A percentile compares a stretch with the other conserved stretches of the same genome.
Conservation (phyloP, 495 filamentous ascomycete genomes). For the Lasiosphaeria miniovina region DNA sequence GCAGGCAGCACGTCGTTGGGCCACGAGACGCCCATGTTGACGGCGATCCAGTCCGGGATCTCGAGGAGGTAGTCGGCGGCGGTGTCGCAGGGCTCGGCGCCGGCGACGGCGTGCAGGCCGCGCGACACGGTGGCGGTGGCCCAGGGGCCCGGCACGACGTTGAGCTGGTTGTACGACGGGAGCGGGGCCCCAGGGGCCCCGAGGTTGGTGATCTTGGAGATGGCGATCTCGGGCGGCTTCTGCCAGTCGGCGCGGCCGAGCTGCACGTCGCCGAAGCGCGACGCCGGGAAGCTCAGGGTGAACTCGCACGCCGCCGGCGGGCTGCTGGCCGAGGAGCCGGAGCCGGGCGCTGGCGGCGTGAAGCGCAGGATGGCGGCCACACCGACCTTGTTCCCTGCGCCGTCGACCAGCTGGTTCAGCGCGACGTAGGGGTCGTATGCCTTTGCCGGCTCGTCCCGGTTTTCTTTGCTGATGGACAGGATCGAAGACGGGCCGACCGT, state of each 20-base stretch:
- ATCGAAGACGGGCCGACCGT: neutral
- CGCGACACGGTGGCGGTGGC: neutral
- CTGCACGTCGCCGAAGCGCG: neutral
- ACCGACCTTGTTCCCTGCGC: neutral
- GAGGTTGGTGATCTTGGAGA: slow-evolving; percentile 5
- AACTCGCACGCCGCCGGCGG: neutral
- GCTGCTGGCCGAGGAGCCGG: neutral
- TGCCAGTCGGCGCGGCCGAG: neutral
- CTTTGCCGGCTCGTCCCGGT: neutral
- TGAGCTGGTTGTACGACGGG: slow-evolving; percentile 1
- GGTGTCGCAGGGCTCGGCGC: neutral
- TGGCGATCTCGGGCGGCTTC: slow-evolving; percentile 2
- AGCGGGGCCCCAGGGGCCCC: neutral
- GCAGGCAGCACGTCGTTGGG: neutral
- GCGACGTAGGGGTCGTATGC: neutral
- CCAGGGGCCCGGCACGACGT: neutral
- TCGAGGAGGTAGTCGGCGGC: neutral
- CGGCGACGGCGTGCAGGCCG: neutral
- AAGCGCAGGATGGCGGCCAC: slow-evolving; percentile 1
- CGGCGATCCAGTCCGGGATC: slow-evolving; percentile 2
- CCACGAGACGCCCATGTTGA: slow-evolving; percentile 5
- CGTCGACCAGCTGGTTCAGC: slow-evolving; percentile 1
- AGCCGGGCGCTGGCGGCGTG: neutral
- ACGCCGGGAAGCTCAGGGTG: neutral
- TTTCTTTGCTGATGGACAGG: neutral